Base-by-base conservation (phyloP, 495 filamentous ascomycete genomes). In the Peziza echinospora region DNA sequence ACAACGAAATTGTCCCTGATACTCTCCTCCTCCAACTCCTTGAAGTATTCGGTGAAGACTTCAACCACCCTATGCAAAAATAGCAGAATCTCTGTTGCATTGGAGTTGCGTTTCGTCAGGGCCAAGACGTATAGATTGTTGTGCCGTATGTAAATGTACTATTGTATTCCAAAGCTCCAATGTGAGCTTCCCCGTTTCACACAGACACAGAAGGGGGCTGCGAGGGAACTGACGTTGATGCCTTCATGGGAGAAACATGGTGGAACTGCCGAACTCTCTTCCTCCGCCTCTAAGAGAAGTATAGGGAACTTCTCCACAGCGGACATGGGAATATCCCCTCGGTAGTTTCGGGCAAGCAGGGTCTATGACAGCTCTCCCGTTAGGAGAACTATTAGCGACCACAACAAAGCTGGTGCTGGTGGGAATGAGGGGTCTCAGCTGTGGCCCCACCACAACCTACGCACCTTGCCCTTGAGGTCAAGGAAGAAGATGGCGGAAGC, bases 41-140 rank as follows among this genome's bases (percentile, higher is more conserved):
- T 99, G 70, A 99, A 99, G 67, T 99, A 99, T 63, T 99, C 91
- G 39, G 91, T 96, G 60, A 99, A 96, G 42, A 96, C 91, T 65
- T 96, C 91, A 54, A 99, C 91, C 44, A 99, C 70, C 64, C 92
- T 89, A 67, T 99, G 91, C 53, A 99, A 73, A 69, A 96, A 99
- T 24, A 99, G 77, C 37, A 99, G 73, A 59, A 96, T 93, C 65
- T 96, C 89, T 65, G 91, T 83, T 57, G 91, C 91, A 75, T 96
- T 96, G 56, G 84, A 93, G 65, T 99, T 99, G 58, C 89, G 80
- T 69, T 96, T 96, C 39, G 91, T 96, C 49, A 99, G 73, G 48
- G 91, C 89, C 57, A 99, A 84, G 58, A 99, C 82, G 63, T 93
- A 96, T 52, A 99, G 84, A 66, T 99, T 99, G 65, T 92, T 94